These are phyloP conservation scores for Ophiostoma montium DNA, from an alignment of 2,329 filamentous ascomycete genomes.

Conservation along the genomic window DNA sequence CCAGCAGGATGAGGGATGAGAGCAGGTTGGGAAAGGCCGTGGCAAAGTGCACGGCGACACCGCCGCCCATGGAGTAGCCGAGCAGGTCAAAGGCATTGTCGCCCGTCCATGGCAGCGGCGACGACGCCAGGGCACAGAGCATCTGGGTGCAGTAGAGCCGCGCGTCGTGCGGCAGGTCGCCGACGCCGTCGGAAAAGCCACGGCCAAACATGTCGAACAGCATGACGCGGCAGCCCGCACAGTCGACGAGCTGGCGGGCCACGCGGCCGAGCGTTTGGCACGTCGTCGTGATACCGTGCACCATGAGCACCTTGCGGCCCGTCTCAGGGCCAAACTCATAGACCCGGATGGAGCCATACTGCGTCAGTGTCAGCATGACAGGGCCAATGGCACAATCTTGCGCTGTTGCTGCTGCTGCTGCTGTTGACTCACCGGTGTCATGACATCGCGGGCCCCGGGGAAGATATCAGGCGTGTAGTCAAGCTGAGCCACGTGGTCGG, in stretches of 20 bases:
- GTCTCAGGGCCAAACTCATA: conserved; percentile 70
- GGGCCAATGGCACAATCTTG: neutral
- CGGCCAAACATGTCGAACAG: conserved; percentile 62
- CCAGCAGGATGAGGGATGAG: conserved; percentile 57
- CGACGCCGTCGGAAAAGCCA: conserved; percentile 51
- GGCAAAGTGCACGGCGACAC: conserved; percentile 61
- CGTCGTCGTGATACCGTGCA: conserved; percentile 76
- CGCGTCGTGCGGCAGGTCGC: conserved; percentile 56
- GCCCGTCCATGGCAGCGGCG: conserved; percentile 53
- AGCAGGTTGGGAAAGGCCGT: conserved; percentile 58
- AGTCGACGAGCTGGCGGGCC: conserved; percentile 48
- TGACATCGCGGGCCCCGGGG: conserved; percentile 59
- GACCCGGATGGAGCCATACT: conserved; percentile 60
- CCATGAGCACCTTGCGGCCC: conserved; percentile 59
- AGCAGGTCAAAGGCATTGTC: conserved; percentile 46
- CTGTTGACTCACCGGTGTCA: conserved; percentile 38
- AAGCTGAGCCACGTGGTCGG: conserved; percentile 16
- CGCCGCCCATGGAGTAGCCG: conserved; percentile 74
- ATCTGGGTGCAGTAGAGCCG: conserved; percentile 61
- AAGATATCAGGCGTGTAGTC: conserved; percentile 54
- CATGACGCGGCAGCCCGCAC: conserved; percentile 62
- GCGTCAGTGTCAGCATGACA: conserved; percentile 1
- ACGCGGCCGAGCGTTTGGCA: conserved; percentile 58
- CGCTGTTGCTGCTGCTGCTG: neutral
- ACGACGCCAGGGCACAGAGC: conserved; percentile 55